Percentiles rank a stretch among this genome's conserved stretches.
phyloP scores from a whole-genome alignment of 352 stramenopile genomes.

The Albugo laibachii region DNA sequence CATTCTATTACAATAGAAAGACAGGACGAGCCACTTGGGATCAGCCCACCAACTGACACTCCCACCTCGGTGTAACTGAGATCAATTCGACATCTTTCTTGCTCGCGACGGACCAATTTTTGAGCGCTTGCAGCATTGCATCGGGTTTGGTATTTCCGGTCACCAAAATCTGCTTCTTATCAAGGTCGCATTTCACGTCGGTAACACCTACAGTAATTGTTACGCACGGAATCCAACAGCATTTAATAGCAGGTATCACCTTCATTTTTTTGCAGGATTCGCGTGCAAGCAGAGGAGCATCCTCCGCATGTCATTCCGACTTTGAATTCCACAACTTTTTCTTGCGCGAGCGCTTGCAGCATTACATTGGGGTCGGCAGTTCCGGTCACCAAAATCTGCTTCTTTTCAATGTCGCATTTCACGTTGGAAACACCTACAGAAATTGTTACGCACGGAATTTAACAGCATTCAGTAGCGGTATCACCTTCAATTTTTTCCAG shows the following conservation, averaged over 20 bases:
- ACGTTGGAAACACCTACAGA: slow-evolving; percentile 53
- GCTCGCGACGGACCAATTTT: slow-evolving; percentile 79
- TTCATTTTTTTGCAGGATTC: slow-evolving; percentile 80
- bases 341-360: slow-evolving; percentile 44
- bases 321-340: slow-evolving; percentile 42
- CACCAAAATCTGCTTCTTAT: slow-evolving; percentile 73
- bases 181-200: slow-evolving; percentile 70
- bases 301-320: slow-evolving; percentile 81
- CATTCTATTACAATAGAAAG: slow-evolving; percentile 80
- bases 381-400: slow-evolving; percentile 68
- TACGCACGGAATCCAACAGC: slow-evolving; percentile 1
- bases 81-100: slow-evolving; percentile 72
- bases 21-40: slow-evolving; percentile 66
- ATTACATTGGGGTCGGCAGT: slow-evolving; percentile 56
- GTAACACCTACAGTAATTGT: slow-evolving; percentile 30
- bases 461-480: slow-evolving; percentile 4
- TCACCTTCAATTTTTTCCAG: slow-evolving; percentile 76
- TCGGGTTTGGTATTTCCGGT: slow-evolving; percentile 53
- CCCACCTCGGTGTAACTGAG: too few relatives aligned
- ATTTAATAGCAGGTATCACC: slow-evolving; percentile 16
- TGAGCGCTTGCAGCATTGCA: slow-evolving; percentile 41
- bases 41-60: slow-evolving; percentile 29
- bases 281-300: slow-evolving; percentile 76
- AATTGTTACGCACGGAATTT: background rate
- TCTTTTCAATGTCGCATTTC: slow-evolving; percentile 73